These are phyloP conservation scores for Solanum pinnatisectum DNA, from an alignment of 257 asterid genomes.

Conservation along the genomic window DNA sequence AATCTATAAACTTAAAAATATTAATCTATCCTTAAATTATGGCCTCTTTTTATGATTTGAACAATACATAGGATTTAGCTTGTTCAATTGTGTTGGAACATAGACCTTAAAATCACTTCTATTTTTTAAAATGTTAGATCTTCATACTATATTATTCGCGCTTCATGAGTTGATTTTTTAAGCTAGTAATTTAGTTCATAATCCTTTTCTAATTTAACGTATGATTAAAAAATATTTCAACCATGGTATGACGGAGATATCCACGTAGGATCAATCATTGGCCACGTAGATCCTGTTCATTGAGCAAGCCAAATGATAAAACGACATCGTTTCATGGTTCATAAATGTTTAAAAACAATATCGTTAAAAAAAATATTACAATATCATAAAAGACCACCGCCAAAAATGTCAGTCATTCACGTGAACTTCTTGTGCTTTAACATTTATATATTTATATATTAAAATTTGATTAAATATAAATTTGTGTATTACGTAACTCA, in stretches of 20 bases:
- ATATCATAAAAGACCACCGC: constrained; percentile 27
- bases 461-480: too few relatives aligned
- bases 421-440: constrained; percentile 27
- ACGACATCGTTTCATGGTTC: not conserved
- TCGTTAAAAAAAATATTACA: not conserved
- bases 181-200: not conserved
- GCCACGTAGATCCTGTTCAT: constrained; percentile 15
- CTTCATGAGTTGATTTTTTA: not conserved
- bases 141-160: not conserved
- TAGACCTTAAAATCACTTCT: too few relatives aligned
- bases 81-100: not conserved
- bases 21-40: not conserved
- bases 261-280: constrained; percentile 13
- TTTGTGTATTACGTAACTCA: accelerated
- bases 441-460: too few relatives aligned
- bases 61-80: not conserved
- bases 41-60: not conserved
- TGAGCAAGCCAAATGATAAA: constrained; percentile 9
- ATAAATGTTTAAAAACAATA: not conserved
- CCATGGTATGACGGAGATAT: constrained; percentile 15
- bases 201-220: not conserved
- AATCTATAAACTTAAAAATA: not conserved
- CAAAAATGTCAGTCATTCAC: constrained; percentile 27
- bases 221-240: not conserved
- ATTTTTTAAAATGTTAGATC: too few relatives aligned